Evolutionary conservation across 768 basidiomycete species (phyloP).

Genomic region (Clitopilus hobsonii): DNA sequence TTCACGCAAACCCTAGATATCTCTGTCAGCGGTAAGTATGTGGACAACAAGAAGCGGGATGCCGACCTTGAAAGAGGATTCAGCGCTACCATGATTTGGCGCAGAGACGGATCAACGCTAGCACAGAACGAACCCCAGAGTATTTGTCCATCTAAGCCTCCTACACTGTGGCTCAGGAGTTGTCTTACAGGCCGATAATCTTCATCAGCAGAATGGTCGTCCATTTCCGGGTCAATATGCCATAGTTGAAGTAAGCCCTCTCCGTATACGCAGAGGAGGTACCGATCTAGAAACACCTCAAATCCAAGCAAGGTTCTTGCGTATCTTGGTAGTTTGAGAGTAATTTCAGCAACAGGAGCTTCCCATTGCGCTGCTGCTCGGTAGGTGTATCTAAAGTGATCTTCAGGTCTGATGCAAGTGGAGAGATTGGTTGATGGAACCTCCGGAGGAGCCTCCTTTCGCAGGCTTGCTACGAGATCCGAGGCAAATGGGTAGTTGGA

Average conservation of each 20-base stretch:
- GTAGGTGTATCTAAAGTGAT: conserved; percentile 2
- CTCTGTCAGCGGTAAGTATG: conserved; percentile 13
- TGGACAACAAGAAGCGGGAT: neutral
- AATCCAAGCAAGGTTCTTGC: conserved; percentile 25
- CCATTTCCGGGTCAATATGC: conserved; percentile 23
- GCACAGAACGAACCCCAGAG: conserved; percentile 6
- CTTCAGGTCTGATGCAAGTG: conserved; percentile 2
- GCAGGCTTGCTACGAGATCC: neutral
- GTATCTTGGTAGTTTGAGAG: conserved; percentile 4
- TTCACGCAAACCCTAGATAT: neutral
- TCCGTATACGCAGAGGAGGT: conserved; percentile 40
- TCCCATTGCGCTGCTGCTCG: conserved; percentile 9
- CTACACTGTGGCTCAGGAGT: conserved; percentile 13
- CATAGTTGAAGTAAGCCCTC: conserved; percentile 39
- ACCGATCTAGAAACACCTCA: conserved; percentile 39
- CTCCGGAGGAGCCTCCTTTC: neutral
- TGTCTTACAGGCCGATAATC: conserved; percentile 18
- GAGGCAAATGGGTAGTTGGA: neutral
- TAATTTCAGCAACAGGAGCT: conserved; percentile 3
- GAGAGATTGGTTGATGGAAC: neutral
- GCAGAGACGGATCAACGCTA: conserved; percentile 5
- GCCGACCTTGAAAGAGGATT: conserved; percentile 10
- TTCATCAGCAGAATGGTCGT: conserved; percentile 8
- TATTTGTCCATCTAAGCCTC: neutral
- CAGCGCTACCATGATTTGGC: conserved; percentile 19